Percentiles rank a stretch among this genome's conserved stretches.
Conservation (phyloP, 2,329 filamentous ascomycete species). For the Penicillium carneum region DNA sequence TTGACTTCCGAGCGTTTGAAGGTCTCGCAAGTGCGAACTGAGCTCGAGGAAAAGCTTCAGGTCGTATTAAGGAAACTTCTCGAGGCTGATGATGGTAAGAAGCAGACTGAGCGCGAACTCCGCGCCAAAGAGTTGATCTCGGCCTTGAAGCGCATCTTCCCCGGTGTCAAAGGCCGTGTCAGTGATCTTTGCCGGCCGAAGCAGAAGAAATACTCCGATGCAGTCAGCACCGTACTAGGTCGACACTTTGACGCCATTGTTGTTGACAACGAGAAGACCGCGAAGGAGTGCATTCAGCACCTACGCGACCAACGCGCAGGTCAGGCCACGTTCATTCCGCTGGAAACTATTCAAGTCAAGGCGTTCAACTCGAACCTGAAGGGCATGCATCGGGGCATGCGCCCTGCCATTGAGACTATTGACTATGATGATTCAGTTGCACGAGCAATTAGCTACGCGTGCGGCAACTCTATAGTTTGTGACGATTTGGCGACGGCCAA, state of each 20-base stretch:
- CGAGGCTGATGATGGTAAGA: constrained; percentile 82
- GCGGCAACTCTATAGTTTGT: constrained; percentile 92
- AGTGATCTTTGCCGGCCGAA: constrained; percentile 94
- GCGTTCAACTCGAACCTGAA: constrained; percentile 89
- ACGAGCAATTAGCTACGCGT: constrained; percentile 92
- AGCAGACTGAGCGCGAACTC: constrained; percentile 82
- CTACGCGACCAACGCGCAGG: constrained; percentile 86
- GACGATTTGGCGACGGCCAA: constrained; percentile 87
- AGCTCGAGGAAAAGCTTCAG: constrained; percentile 89
- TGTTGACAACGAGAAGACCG: constrained; percentile 93
- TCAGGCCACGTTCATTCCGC: constrained; percentile 90
- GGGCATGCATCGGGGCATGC: constrained; percentile 80
- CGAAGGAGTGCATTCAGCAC: constrained; percentile 91
- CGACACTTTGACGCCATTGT: constrained; percentile 93
- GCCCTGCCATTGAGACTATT: constrained; percentile 92
- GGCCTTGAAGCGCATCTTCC: constrained; percentile 86
- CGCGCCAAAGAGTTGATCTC: constrained; percentile 82
- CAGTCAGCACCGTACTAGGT: constrained; percentile 89
- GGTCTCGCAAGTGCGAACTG: constrained; percentile 80
- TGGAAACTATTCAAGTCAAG: constrained; percentile 97
- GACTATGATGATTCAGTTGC: constrained; percentile 89
- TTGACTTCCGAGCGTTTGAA: constrained; percentile 83
- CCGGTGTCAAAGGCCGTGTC: constrained; percentile 87
- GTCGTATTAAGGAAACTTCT: constrained; percentile 80
- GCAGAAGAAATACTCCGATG: constrained; percentile 94